These are phyloP conservation scores for Ophiostoma himal-ulmi DNA, from an alignment of 2,329 filamentous ascomycete species.

Conservation along the genomic window DNA sequence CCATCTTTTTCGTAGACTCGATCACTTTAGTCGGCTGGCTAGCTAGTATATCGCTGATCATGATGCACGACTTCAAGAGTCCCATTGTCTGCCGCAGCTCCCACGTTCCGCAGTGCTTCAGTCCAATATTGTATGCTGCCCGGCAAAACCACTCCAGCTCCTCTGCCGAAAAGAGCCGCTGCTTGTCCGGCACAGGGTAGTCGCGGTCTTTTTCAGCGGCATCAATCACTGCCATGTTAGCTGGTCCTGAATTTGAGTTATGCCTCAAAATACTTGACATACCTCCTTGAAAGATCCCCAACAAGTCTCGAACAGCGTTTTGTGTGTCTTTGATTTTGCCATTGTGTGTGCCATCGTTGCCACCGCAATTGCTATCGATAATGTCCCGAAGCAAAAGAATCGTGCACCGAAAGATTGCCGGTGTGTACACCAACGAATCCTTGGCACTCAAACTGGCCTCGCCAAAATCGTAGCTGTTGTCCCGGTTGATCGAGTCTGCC, in stretches of 20 bases:
- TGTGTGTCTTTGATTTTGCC: not conserved
- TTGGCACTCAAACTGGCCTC: not conserved
- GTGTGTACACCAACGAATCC: constrained; percentile 48
- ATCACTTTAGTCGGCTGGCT: constrained; percentile 35
- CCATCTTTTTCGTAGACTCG: constrained; percentile 35
- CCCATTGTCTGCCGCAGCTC: constrained; percentile 48
- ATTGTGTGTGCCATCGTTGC: not conserved
- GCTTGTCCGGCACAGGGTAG: constrained; percentile 36
- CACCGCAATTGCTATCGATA: constrained; percentile 30
- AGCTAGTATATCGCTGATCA: constrained; percentile 45
- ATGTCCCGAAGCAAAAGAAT: constrained; percentile 47
- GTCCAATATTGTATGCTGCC: constrained; percentile 71
- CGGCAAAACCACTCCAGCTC: constrained; percentile 82
- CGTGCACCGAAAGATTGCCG: constrained; percentile 58
- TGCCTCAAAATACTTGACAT: constrained; percentile 19
- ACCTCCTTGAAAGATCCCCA: constrained; percentile 43
- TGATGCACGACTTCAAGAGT: constrained; percentile 50
- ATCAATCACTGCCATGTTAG: constrained; percentile 22
- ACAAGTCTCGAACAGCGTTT: constrained; percentile 18
- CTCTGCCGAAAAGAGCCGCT: constrained; percentile 50
- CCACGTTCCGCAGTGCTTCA: constrained; percentile 55
- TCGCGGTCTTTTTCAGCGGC: constrained; percentile 40
- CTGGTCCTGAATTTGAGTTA: not conserved
- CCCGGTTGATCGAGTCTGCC: constrained; percentile 49
- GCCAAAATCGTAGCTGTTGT: constrained; percentile 30